Percentiles rank a stretch among this genome's conserved stretches.
Evolutionary conservation across 108 stramenopile genomes (phyloP).

Genomic region (Aurantiochytrium sp.): DNA sequence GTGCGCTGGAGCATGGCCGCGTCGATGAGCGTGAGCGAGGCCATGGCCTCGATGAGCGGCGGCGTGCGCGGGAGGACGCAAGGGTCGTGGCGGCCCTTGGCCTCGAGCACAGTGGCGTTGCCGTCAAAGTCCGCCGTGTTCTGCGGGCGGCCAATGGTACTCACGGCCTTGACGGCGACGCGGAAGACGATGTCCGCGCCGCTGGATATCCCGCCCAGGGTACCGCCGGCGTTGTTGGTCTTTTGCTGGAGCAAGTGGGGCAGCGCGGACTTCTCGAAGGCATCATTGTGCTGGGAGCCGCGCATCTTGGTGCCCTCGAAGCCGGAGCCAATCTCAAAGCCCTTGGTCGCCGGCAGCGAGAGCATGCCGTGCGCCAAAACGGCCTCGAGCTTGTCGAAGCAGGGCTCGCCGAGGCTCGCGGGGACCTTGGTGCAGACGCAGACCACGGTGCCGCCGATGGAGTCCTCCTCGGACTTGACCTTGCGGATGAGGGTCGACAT

Average conservation of each 20-base stretch:
- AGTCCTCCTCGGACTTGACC: constrained; percentile 49
- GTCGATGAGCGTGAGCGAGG: constrained; percentile 87
- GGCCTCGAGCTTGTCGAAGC: constrained; percentile 98
- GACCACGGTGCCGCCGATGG: constrained; percentile 94
- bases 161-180: constrained; percentile 79
- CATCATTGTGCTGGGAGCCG: constrained; percentile 96
- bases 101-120: constrained; percentile 81
- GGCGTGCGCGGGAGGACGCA: constrained; percentile 94
- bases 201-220: constrained; percentile 96
- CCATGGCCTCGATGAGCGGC: constrained; percentile 97
- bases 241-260: constrained; percentile 35
- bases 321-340: constrained; percentile 96
- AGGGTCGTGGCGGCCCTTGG: constrained; percentile 96
- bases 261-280: constrained; percentile 55
- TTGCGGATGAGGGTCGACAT: constrained; percentile 33
- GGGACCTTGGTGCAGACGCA: constrained; percentile 88
- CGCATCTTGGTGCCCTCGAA: constrained; percentile 87
- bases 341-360: constrained; percentile 98
- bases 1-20: constrained; percentile 81
- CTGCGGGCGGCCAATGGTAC: constrained; percentile 49
- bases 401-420: constrained; percentile 86
- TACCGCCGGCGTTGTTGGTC: constrained; percentile 94
- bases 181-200: constrained; percentile 89
- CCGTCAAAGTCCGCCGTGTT: constrained; percentile 89
- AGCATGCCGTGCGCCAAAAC: constrained; percentile 97